Conservation (phyloP, 331 rosid genomes). For the Malus hybrid region DNA sequence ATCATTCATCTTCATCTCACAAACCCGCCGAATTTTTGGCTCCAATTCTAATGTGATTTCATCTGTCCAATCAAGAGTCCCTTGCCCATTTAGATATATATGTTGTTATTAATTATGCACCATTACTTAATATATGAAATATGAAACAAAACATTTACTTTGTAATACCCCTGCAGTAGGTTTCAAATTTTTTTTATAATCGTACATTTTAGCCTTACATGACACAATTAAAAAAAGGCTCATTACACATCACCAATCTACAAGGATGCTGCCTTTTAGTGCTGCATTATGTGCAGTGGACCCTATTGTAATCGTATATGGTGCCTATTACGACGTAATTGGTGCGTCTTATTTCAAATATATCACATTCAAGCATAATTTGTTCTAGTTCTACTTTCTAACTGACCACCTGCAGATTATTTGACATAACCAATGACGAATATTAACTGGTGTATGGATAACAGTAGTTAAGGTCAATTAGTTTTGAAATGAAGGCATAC, state of each 20-base stretch:
- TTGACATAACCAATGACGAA: background rate
- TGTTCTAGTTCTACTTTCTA: slow-evolving; percentile 30
- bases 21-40: no score
- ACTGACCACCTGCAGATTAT: background rate
- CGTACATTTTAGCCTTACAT: fast-evolving
- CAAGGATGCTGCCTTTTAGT: slow-evolving; percentile 20
- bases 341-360: slow-evolving; percentile 28
- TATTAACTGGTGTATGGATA: background rate
- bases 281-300: slow-evolving; percentile 34
- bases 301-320: slow-evolving; percentile 23
- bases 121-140: no score
- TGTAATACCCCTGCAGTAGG: no score
- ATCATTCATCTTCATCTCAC: no score
- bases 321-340: slow-evolving; percentile 12
- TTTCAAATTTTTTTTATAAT: no score
- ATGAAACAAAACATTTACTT: no score
- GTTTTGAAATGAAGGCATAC: no score
- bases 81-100: no score
- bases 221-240: background rate
- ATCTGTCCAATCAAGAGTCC: no score
- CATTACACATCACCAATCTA: background rate
- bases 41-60: no score
- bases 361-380: slow-evolving; percentile 30
- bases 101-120: no score
- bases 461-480: background rate